These are phyloP conservation scores for Verticillium alfalfae DNA, from an alignment of 2,329 filamentous ascomycete species.

Conservation along the genomic window DNA sequence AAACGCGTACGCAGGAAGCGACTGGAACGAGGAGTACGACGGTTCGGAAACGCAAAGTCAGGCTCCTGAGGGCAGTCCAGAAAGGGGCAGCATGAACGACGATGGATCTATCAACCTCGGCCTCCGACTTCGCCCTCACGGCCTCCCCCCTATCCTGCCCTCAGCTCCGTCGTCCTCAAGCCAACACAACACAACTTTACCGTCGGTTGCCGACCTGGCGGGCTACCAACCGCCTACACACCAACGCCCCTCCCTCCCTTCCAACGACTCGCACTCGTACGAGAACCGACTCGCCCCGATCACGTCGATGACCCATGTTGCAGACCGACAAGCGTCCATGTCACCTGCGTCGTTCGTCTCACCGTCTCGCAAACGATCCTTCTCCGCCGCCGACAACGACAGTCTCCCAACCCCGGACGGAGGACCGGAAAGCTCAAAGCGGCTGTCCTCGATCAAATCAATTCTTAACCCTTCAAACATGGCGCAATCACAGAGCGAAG, in stretches of 20 bases:
- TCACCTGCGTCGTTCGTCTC: conserved; percentile 57
- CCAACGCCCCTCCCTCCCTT: conserved; percentile 26
- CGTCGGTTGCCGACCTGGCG: conserved; percentile 35
- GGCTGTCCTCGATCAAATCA: conserved; percentile 70
- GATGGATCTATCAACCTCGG: conserved; percentile 63
- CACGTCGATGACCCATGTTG: conserved; percentile 35
- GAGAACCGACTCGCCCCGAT: conserved; percentile 56
- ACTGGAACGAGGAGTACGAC: conserved; percentile 40
- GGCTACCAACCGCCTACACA: conserved; percentile 45
- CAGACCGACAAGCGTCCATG: conserved; percentile 50
- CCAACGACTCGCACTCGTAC: conserved; percentile 38
- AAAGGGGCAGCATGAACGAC: conserved; percentile 53
- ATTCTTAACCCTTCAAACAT: conserved; percentile 57
- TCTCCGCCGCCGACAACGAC: conserved; percentile 55
- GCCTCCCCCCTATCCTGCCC: conserved; percentile 40
- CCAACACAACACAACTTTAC: conserved; percentile 25
- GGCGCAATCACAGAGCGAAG: conserved; percentile 21
- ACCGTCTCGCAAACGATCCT: conserved; percentile 60
- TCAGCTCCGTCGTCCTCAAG: conserved; percentile 36
- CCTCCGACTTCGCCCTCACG: conserved; percentile 41
- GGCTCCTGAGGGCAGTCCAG: conserved; percentile 30
- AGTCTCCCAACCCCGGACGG: conserved; percentile 25
- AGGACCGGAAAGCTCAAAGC: conserved; percentile 47
- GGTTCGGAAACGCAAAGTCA: conserved; percentile 36
- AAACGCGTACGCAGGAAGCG: conserved; percentile 42